A percentile compares a stretch with the other conserved stretches of the same genome.
These are phyloP conservation scores for Helichrysum umbraculigerum DNA, from an alignment of 129 eudicot species.

Conservation along the genomic window DNA sequence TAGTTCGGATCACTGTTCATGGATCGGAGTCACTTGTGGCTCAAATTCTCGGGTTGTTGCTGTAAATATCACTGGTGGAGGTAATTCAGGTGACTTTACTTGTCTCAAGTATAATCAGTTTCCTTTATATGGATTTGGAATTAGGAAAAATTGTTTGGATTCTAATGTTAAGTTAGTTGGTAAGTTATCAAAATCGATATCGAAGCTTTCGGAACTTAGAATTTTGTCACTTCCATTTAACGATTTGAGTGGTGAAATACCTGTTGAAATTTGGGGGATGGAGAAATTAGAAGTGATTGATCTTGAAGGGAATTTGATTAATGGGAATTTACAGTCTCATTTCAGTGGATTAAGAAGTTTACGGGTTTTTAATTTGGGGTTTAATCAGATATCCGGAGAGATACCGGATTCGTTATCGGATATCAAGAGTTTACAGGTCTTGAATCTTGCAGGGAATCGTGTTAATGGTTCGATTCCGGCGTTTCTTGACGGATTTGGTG, in stretches of 20 bases:
- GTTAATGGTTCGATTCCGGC: slow-evolving; percentile 65
- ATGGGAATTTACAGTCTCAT: slow-evolving; percentile 44
- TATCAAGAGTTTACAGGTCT: slow-evolving; percentile 49
- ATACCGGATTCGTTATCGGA: slow-evolving; percentile 57
- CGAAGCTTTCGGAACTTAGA: slow-evolving; percentile 59
- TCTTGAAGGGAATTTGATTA: slow-evolving; percentile 79
- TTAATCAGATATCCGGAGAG: slow-evolving; percentile 69
- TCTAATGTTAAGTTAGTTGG: slow-evolving; percentile 50
- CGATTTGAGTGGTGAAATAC: slow-evolving; percentile 74
- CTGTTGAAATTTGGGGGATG: slow-evolving; percentile 78
- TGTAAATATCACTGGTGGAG: slow-evolving; percentile 72
- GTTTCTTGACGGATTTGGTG: slow-evolving; percentile 51
- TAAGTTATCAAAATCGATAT: slow-evolving; percentile 48
- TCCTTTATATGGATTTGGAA: slow-evolving; percentile 81
- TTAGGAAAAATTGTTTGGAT: slow-evolving; percentile 60
- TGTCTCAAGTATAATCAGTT: slow-evolving; percentile 60
- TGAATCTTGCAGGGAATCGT: slow-evolving; percentile 83
- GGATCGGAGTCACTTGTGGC: slow-evolving; percentile 76
- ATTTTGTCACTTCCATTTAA: slow-evolving; percentile 78
- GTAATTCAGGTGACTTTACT: slow-evolving; percentile 52
- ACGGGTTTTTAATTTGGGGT: slow-evolving; percentile 79
- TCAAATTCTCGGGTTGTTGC: slow-evolving; percentile 61
- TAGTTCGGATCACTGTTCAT: slow-evolving; percentile 59
- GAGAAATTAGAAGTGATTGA: slow-evolving; percentile 86
- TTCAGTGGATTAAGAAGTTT: slow-evolving; percentile 63